Evolutionary conservation across 2,329 filamentous ascomycete genomes (phyloP), one percentile per base, ranked within the genome.

Genomic region (Epichloe glyceriae): DNA sequence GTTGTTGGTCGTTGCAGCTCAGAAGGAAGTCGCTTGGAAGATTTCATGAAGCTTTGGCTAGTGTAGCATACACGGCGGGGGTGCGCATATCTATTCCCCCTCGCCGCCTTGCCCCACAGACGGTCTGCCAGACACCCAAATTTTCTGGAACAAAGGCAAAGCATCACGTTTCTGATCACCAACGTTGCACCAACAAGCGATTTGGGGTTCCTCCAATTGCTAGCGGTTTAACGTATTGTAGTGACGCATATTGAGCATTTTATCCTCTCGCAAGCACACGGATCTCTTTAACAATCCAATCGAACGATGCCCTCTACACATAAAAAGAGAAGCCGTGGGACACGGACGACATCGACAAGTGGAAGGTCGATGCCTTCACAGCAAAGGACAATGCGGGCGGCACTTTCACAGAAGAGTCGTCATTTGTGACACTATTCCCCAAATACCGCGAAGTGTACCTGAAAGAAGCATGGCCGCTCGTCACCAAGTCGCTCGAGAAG

Each of bases 361-460:
- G 89, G 89, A 91, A 89, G 81, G 73, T 90, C 60, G 89, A 95
- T 39, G 71, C 82, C 30, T 97, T 97, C 71, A 91, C 82, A 41
- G 79, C 87, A 46, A 82, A 86, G 57, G 86, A 97, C 71, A 97
- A 97, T 69, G 70, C 73, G 34, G 88, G 80, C 50, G 93, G 93
- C 57, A 85, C 86, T 19, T 95, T 98, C 65, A 78, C 83, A 49
- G 91, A 98, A 68, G 93, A 97, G 72, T 95, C 88, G 1, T 89
- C 86, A 5, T 98, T 98, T 66, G 76, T 75, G 57, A 85, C 81
- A 0, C 73, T 97, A 6, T 97, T 97, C 64, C 93, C 93, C 56
- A 95, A 95, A 70, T 98, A 98, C 69, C 85, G 93, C 62, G 93
- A 98, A 75, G 79, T 88, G 47, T 96, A 97, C 63, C 74, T 98